Conservation (phyloP, 352 stramenopile genomes). For the Phytophthora podocarpi region DNA sequence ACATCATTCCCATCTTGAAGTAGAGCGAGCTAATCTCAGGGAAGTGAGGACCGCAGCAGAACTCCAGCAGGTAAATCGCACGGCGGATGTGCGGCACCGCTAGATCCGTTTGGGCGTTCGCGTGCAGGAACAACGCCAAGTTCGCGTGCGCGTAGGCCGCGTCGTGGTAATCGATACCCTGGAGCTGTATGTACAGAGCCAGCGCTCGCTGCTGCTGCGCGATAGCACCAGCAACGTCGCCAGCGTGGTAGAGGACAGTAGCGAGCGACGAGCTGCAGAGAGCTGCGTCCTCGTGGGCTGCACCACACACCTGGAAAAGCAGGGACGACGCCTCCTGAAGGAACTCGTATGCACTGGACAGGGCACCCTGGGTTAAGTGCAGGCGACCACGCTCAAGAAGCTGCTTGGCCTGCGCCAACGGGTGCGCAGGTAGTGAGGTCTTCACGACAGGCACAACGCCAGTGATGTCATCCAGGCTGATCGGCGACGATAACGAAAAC, state of each 20-base stretch:
- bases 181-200: constrained; percentile 91
- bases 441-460: constrained; percentile 95
- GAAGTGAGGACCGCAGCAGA: constrained; percentile 91
- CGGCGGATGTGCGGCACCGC: constrained; percentile 91
- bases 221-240: constrained; percentile 90
- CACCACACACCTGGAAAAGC: constrained; percentile 94
- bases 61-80: constrained; percentile 93
- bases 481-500: constrained; percentile 72
- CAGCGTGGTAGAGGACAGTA: constrained; percentile 92
- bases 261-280: constrained; percentile 92
- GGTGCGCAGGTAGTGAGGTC: constrained; percentile 82
- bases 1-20: constrained; percentile 95
- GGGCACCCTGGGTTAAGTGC: constrained; percentile 73
- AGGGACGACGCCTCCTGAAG: constrained; percentile 92
- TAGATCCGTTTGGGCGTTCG: constrained; percentile 82
- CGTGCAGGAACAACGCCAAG: constrained; percentile 92
- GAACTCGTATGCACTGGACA: constrained; percentile 84
- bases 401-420: constrained; percentile 79
- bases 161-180: constrained; percentile 93
- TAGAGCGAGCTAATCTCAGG: constrained; percentile 90
- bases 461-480: constrained; percentile 91
- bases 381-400: constrained; percentile 89
- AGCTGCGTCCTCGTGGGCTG: constrained; percentile 92
- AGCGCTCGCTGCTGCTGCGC: constrained; percentile 90
- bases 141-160: constrained; percentile 91